A percentile compares a stretch with the other conserved stretches of the same genome.
phyloP scores from a whole-genome alignment of 805 yeast genomes.

The Candida verbasci region DNA sequence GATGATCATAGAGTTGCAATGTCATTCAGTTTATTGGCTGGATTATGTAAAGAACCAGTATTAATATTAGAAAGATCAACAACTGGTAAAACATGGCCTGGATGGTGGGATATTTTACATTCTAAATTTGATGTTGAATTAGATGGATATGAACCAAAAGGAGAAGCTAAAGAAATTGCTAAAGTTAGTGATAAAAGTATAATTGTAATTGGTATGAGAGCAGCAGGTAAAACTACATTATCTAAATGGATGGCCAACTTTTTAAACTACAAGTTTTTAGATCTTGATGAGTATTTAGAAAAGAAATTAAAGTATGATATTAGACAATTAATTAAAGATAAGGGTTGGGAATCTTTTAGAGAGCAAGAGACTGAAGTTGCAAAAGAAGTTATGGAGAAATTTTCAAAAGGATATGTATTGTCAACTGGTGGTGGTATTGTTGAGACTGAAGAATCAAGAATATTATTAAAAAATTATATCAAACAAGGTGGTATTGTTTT shows the following conservation, averaged over 20 bases:
- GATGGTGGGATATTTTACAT: constrained; percentile 96
- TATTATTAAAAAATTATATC: constrained; percentile 50
- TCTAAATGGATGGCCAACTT: constrained; percentile 73
- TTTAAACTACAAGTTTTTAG: constrained; percentile 66
- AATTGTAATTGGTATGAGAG: constrained; percentile 93
- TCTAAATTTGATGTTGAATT: constrained; percentile 58
- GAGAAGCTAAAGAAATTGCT: constrained; percentile 2
- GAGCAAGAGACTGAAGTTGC: constrained; percentile 56
- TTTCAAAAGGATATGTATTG: constrained; percentile 54
- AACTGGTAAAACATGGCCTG: constrained; percentile 99
- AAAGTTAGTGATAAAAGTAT: constrained; percentile 48
- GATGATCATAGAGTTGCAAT: constrained; percentile 98
- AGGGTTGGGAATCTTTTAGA: constrained; percentile 91
- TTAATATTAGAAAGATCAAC: constrained; percentile 82
- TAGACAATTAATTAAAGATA: constrained; percentile 51
- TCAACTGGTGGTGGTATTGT: constrained; percentile 98
- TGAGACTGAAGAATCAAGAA: constrained; percentile 68
- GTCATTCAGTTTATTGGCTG: constrained; percentile 89
- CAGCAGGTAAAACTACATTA: constrained; percentile 90
- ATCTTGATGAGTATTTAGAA: constrained; percentile 73
- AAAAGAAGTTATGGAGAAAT: constrained; percentile 40
- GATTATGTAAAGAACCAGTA: constrained; percentile 60
- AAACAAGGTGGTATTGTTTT: constrained; percentile 71
- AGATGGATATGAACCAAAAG: constrained; percentile 64
- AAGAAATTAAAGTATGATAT: constrained; percentile 47